Evolutionary conservation across 805 yeast species (phyloP).

Genomic region (Candida palmyrensis): DNA sequence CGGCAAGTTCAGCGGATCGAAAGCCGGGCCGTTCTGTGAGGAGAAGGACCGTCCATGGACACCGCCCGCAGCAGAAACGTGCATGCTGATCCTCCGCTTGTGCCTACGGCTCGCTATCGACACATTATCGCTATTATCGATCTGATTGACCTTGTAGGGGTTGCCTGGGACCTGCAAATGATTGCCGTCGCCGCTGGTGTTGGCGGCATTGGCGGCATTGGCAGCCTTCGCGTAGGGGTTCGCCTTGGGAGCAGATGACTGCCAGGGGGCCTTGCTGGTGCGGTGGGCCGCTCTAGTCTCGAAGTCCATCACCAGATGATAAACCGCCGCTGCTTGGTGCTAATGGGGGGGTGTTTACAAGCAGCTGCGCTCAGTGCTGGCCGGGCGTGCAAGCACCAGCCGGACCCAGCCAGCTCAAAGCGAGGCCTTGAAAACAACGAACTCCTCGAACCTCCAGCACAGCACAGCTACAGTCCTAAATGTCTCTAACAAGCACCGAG

Average conservation of each 20-base stretch:
- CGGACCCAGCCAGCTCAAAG: too few species aligned
- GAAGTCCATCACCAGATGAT: conserved; percentile 21
- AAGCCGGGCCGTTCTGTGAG: conserved; percentile 15
- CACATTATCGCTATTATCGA: not conserved
- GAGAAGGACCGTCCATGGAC: conserved; percentile 22
- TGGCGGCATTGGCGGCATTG: not conserved
- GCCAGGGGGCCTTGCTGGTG: conserved; percentile 43
- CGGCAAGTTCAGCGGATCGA: conserved; percentile 23
- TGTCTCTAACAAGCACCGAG: conserved; percentile 81
- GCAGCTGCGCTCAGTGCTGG: too few species aligned
- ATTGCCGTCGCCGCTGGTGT: not conserved
- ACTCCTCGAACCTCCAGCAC: not conserved
- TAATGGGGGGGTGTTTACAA: too few species aligned
- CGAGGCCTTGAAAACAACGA: too few species aligned
- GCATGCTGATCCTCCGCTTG: conserved; percentile 30
- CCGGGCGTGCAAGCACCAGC: too few species aligned
- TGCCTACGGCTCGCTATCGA: conserved; percentile 12
- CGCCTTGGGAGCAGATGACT: conserved; percentile 11
- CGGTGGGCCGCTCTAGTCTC: conserved; percentile 27
- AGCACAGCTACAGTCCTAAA: conserved; percentile 15
- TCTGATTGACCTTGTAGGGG: not conserved
- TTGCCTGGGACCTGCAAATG: not conserved
- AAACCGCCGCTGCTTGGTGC: too few species aligned
- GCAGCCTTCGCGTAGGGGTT: conserved; percentile 26
- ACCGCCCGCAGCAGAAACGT: conserved; percentile 33